phyloP scores from a whole-genome alignment of 495 filamentous ascomycete species.

The Xylaria scruposa region DNA sequence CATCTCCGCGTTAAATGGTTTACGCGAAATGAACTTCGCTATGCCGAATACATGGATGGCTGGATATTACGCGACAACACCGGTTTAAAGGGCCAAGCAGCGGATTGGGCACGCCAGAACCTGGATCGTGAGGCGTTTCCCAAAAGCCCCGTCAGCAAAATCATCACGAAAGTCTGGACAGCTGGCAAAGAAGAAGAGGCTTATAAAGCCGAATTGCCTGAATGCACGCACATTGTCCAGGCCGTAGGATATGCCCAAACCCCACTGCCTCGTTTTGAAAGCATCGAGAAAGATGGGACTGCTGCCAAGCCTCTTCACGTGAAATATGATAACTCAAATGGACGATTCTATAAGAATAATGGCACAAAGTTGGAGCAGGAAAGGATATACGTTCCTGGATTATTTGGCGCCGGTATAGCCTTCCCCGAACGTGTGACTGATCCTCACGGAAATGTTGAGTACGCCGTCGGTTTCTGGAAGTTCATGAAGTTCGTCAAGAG shows the following conservation, averaged over 20 bases:
- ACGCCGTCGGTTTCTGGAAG: slow-evolving; percentile 67
- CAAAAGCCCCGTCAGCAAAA: slow-evolving; percentile 55
- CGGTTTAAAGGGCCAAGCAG: slow-evolving; percentile 65
- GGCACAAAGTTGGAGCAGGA: slow-evolving; percentile 26
- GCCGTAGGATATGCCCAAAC: slow-evolving; percentile 63
- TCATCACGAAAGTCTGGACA: slow-evolving; percentile 59
- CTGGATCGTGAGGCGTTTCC: slow-evolving; percentile 59
- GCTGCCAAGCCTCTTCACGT: slow-evolving; percentile 40
- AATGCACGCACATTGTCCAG: slow-evolving; percentile 58
- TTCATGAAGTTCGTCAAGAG: slow-evolving; percentile 67
- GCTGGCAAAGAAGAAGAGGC: slow-evolving; percentile 51
- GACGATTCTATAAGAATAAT: slow-evolving; percentile 52
- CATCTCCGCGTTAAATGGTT: slow-evolving; percentile 65
- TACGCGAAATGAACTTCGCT: slow-evolving; percentile 64
- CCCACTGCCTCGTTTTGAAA: slow-evolving; percentile 52
- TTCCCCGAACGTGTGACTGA: slow-evolving; percentile 66
- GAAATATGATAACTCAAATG: slow-evolving; percentile 58
- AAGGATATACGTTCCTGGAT: slow-evolving; percentile 49
- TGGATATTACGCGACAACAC: slow-evolving; percentile 71
- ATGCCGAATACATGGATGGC: slow-evolving; percentile 65
- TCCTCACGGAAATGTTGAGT: slow-evolving; percentile 65
- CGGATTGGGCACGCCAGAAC: slow-evolving; percentile 62
- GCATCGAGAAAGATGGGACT: slow-evolving; percentile 29
- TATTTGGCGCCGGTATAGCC: slow-evolving; percentile 67
- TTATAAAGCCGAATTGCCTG: slow-evolving; percentile 53